A percentile compares a stretch with the other conserved stretches of the same genome.
These are phyloP conservation scores for Aspergillus coremiiformis DNA, from an alignment of 495 filamentous ascomycete species.

Conservation along the genomic window DNA sequence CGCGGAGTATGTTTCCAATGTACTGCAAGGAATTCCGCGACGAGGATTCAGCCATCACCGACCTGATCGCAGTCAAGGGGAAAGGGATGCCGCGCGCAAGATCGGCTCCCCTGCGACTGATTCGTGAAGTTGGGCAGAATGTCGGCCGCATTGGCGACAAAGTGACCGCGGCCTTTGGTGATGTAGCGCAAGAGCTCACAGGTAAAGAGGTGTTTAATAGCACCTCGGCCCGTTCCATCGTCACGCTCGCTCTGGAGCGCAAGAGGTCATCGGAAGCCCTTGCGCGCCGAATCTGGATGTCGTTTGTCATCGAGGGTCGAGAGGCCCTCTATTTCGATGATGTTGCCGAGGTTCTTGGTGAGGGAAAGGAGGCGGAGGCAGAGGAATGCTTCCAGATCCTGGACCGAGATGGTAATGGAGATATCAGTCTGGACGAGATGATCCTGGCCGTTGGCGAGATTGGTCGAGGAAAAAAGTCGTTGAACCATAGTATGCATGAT, in stretches of 20 bases:
- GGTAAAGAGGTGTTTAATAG: conserved; percentile 93
- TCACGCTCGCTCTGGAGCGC: conserved; percentile 81
- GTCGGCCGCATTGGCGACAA: conserved; percentile 83
- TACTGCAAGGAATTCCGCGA: conserved; percentile 86
- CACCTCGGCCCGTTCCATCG: conserved; percentile 77
- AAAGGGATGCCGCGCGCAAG: background rate
- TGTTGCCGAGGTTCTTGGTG: conserved; percentile 78
- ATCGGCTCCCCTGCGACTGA: conserved; percentile 68
- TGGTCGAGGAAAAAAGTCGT: conserved; percentile 73
- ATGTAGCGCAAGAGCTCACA: conserved; percentile 86
- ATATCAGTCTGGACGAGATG: conserved; percentile 94
- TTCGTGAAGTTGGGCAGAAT: conserved; percentile 55
- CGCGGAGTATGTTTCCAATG: conserved; percentile 76
- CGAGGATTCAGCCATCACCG: conserved; percentile 85
- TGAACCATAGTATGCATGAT: conserved; percentile 89
- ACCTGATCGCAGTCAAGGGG: conserved; percentile 47
- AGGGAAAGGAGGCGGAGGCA: conserved; percentile 60
- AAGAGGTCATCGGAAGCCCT: conserved; percentile 76
- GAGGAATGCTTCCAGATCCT: conserved; percentile 73
- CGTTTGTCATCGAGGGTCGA: conserved; percentile 85
- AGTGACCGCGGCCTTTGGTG: conserved; percentile 85
- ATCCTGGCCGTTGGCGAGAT: conserved; percentile 77
- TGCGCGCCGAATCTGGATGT: conserved; percentile 94
- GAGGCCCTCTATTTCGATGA: conserved; percentile 75
- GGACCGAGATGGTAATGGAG: conserved; percentile 85